phyloP scores from a whole-genome alignment of 441 rosid species.

The Croton setiger region DNA sequence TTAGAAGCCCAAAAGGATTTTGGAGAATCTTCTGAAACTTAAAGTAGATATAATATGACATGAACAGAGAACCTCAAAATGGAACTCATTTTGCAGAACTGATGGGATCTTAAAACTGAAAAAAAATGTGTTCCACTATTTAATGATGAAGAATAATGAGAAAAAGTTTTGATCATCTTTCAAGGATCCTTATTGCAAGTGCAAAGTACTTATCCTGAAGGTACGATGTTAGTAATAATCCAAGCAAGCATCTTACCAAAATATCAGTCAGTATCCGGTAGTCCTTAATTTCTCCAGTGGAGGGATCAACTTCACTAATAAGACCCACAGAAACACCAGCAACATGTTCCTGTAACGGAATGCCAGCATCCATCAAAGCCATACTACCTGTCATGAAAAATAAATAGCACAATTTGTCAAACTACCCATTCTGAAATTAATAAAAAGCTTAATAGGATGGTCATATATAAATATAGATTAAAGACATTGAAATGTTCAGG shows the following conservation, averaged over 20 bases:
- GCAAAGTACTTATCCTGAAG: slow-evolving; percentile 1
- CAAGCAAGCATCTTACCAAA: slow-evolving; percentile 54
- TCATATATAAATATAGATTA: not conserved
- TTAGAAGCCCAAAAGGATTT: slow-evolving; percentile 10
- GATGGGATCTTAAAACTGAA: not conserved
- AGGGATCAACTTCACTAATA: slow-evolving; percentile 71
- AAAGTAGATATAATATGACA: not conserved
- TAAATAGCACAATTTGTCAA: slow-evolving; percentile 9
- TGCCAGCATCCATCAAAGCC: slow-evolving; percentile 98
- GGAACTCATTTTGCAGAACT: slow-evolving; percentile 1
- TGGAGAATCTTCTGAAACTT: not conserved
- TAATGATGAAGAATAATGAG: slow-evolving; percentile 5
- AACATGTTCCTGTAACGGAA: slow-evolving; percentile 80
- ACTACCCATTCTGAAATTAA: slow-evolving; percentile 17
- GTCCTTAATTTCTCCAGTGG: slow-evolving; percentile 70
- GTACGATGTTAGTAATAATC: slow-evolving; percentile 6
- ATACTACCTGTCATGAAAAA: slow-evolving; percentile 65
- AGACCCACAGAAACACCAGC: slow-evolving; percentile 99
- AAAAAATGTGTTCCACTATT: not conserved
- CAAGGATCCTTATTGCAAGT: slow-evolving; percentile 5
- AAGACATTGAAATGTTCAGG: slow-evolving; percentile 2
- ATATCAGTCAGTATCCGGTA: slow-evolving; percentile 89
- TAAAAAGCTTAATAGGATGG: not conserved
- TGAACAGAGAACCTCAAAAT: not conserved
- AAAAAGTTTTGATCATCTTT: slow-evolving; percentile 3